Base-by-base conservation (phyloP, 768 basidiomycete genomes). In the Russula ochroleuca region DNA sequence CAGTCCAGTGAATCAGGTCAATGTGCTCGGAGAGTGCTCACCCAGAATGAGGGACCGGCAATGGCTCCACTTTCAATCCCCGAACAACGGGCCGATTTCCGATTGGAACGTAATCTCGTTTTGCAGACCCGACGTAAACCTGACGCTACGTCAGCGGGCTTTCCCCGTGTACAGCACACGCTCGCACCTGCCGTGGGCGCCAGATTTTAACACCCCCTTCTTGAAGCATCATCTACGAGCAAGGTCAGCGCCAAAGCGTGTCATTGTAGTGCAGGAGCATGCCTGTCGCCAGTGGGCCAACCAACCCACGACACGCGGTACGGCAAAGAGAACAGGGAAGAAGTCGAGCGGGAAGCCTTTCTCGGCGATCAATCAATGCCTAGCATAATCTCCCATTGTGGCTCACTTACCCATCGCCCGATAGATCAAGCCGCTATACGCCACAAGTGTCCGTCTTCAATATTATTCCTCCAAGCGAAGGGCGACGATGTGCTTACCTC, bases 231-330 rank as follows among this genome's bases (percentile, higher is more conserved):
- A 94, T 91, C 86, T 95, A 70, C 57, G 31, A 50, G 60, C 21
- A 13, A 35, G 9, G n/a, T 63, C 35, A 49, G 37, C 15, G 37
- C 2, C 2, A 31, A 3, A 15, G 15, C 15, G 14, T 40, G 9
- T n/a, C 17, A 17, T 53, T 23, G 23, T 38, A n/a, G 28, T 10
- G 6, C n/a, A 33, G 21, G 1, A 49, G 66, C 74, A 58, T 61
- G 85, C 89, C 81, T 91, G 90, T 59, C 90, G 81, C 93, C 93
- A 95, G 74, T 94, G 93, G 0, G 92, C 90, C 9, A 95, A 78
- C 94, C 93, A 95, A 21, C 94, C 93, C 31, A 92, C 92, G 9
- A 96, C 92, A 23, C 94, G 85, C 1, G 94, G 94, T 2, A 96
- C 92, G 21, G 87, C 92, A 71, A 96, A 96, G 37, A 96, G 77